A percentile compares a stretch with the other conserved stretches of the same genome.
Conservation (phyloP, 139 green algal genomes). For the Coelastrella sp. region DNA sequence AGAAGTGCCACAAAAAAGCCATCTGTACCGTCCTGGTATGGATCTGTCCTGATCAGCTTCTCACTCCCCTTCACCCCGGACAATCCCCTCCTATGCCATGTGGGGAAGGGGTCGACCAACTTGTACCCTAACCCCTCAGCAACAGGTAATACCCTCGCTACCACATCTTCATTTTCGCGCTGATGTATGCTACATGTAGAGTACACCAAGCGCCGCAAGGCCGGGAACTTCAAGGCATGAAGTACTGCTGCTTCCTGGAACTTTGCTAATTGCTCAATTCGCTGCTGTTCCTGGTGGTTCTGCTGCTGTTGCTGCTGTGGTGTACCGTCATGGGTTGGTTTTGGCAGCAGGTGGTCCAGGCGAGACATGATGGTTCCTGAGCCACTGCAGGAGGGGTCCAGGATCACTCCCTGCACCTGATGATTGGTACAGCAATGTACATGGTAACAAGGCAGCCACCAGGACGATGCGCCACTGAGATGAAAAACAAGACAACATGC, state of each 20-base stretch:
- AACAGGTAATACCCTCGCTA: constrained; percentile 73
- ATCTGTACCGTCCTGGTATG: constrained; percentile 83
- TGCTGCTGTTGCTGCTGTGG: background rate
- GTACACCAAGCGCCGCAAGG: constrained; percentile 88
- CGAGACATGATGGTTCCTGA: constrained; percentile 77
- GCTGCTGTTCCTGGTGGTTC: constrained; percentile 30
- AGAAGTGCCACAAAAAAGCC: constrained; percentile 96
- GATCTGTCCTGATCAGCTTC: constrained; percentile 63
- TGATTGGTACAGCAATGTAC: background rate
- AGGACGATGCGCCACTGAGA: too few relatives aligned
- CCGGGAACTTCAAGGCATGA: constrained; percentile 90
- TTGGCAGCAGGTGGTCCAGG: constrained; percentile 87
- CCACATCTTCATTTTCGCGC: constrained; percentile 95
- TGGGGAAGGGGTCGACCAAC: constrained; percentile 60
- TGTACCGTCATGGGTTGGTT: constrained; percentile 16
- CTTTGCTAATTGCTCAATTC: constrained; percentile 72
- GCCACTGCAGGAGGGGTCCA: constrained; percentile 94
- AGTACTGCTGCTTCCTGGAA: constrained; percentile 78
- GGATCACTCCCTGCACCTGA: constrained; percentile 83
- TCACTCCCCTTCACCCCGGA: constrained; percentile 40
- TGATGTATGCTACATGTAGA: constrained; percentile 92
- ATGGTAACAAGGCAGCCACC: too few relatives aligned
- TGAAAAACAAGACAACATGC: too few relatives aligned
- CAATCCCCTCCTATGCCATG: constrained; percentile 75
- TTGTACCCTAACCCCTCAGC: constrained; percentile 69